Base-by-base conservation (phyloP, 768 basidiomycete species). In the Phaeotremella skinneri region DNA sequence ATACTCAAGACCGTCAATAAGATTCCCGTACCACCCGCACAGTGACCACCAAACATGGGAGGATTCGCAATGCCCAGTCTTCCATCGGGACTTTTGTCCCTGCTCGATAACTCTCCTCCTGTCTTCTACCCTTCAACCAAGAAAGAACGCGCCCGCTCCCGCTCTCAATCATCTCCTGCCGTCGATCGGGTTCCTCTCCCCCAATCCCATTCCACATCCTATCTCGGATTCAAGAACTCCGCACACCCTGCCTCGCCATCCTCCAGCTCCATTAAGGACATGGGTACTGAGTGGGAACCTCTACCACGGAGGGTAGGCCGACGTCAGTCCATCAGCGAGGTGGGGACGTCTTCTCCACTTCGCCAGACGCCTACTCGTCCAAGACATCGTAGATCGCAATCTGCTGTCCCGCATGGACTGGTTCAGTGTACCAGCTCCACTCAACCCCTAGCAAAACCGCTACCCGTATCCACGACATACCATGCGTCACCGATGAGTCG, bases 31-130 rank as follows among this genome's bases (percentile, higher is more conserved):
- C 34, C 34, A 17, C 7, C 7, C 34, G 17, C 34, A 37, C 34
- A 37, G 7, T 7, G 17, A 37, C 34, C 7, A 37, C 17, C 34
- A 37, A 37, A 45, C 13, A 45, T 45, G 43, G 43, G 43, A 45
- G 51, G 26, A 5, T 66, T 66, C 54, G 42, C 20, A 26, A 25
- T 66, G n/a, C 63, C 63, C 2, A 49, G 58, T 9, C 49, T 64
- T 5, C 59, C 63, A 14, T 58, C 53, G 21, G 31, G 52, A 21
- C 2, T 62, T 4, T 32, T 58, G 4, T 55, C 57, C 9, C 29
- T 66, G 25, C 39, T 66, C 51, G 60, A 66, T 31, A 59, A 56
- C 25, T 61, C 60, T 16, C 64, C 64, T 17, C 60, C 61, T 1
- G 53, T 66, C 20, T 56, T 66, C 43, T 66, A 66, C 42, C 58